phyloP scores from a whole-genome alignment of 2,329 filamentous ascomycete genomes.

The Akanthomyces muscarius region DNA sequence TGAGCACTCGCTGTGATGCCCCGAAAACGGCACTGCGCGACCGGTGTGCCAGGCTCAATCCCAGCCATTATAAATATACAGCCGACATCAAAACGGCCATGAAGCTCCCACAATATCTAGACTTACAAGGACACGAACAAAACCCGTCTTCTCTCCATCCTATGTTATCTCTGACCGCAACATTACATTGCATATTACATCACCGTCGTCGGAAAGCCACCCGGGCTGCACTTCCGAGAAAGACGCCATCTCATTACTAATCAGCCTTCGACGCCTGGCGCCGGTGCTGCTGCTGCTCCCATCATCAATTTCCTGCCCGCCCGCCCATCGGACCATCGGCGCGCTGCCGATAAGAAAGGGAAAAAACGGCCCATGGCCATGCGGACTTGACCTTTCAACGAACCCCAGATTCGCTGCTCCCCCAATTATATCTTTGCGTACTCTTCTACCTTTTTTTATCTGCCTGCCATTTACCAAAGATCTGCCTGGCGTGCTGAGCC shows the following conservation, averaged over 20 bases:
- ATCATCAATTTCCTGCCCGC: constrained; percentile 12
- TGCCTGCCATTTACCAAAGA: not conserved
- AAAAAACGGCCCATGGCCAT: constrained; percentile 12
- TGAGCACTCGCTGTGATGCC: not conserved
- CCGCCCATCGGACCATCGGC: constrained; percentile 16
- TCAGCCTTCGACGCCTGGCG: not conserved
- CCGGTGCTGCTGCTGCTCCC: not conserved
- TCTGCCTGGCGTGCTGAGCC: constrained; percentile 2
- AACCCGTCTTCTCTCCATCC: not conserved
- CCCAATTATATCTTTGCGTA: constrained; percentile 1
- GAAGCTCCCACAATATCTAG: not conserved
- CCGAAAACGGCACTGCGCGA: not conserved
- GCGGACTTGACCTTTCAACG: constrained; percentile 11
- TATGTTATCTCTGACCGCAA: not conserved
- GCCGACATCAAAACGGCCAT: not conserved
- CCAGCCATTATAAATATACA: not conserved
- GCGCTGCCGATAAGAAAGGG: not conserved
- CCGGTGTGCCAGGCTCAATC: not conserved
- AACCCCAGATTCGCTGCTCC: not conserved
- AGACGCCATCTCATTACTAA: constrained; percentile 17
- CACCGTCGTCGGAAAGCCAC: not conserved
- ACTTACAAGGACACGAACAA: not conserved
- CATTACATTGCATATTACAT: constrained; percentile 1
- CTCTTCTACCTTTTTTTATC: not conserved
- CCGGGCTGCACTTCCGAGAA: not conserved